phyloP scores from a whole-genome alignment of 2,329 filamentous ascomycete species.

The Diaporthe citri region DNA sequence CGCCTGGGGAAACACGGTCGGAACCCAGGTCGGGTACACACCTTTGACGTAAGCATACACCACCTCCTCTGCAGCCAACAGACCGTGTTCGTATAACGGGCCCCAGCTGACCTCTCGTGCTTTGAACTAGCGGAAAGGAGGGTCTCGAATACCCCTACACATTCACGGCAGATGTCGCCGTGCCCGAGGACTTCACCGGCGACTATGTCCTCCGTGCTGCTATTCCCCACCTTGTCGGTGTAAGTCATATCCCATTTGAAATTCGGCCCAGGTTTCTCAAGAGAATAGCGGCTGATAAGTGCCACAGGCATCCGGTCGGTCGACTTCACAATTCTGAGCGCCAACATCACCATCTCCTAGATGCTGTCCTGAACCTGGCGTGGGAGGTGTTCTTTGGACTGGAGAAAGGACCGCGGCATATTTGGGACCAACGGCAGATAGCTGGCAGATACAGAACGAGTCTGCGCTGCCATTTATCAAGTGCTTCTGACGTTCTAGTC shows the following conservation, averaged over 20 bases:
- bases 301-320: conserved; percentile 30
- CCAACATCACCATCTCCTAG: conserved; percentile 34
- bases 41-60: conserved; percentile 25
- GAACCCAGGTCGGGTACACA: conserved; percentile 48
- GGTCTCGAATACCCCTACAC: conserved; percentile 34
- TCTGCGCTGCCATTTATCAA: not conserved
- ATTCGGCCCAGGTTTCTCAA: no score
- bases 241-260: not conserved
- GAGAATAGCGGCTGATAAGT: not conserved
- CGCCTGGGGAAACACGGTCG: conserved; percentile 44
- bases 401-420: not conserved
- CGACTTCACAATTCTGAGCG: conserved; percentile 10
- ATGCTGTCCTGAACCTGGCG: not conserved
- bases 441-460: not conserved
- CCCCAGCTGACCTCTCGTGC: not conserved
- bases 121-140: conserved; percentile 22
- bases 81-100: not conserved
- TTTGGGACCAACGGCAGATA: not conserved
- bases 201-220: conserved; percentile 35
- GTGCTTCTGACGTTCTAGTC: not conserved
- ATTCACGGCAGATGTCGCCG: conserved; percentile 15
- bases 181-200: conserved; percentile 27
- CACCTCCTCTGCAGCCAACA: not conserved
- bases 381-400: not conserved
- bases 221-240: conserved; percentile 32